Evolutionary conservation across 169 alveolate genomes (phyloP).

Genomic region (Besnoitia besnoiti): DNA sequence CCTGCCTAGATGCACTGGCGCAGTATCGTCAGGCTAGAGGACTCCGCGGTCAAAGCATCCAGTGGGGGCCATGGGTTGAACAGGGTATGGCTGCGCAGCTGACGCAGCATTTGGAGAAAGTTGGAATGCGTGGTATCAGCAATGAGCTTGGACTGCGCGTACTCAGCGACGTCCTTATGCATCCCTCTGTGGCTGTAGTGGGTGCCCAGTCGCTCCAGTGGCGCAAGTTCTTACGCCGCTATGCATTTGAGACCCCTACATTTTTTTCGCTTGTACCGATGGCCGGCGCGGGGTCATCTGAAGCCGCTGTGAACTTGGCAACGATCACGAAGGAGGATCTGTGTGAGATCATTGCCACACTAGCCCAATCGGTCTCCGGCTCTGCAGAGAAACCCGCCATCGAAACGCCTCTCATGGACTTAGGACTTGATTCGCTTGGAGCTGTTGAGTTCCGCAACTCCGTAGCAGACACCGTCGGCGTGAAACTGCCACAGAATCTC

Average conservation of each 20-base stretch:
- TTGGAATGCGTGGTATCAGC: constrained; percentile 77
- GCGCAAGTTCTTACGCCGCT: constrained; percentile 73
- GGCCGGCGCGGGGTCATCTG: constrained; percentile 39
- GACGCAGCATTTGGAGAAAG: constrained; percentile 75
- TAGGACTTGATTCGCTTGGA: constrained; percentile 84
- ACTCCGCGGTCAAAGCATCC: constrained; percentile 75
- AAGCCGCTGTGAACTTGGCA: constrained; percentile 47
- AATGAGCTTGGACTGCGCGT: constrained; percentile 78
- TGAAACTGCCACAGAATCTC: constrained; percentile 77
- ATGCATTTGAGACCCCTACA: constrained; percentile 67
- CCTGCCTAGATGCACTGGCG: constrained; percentile 76
- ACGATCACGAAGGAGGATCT: constrained; percentile 55
- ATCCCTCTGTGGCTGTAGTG: constrained; percentile 53
- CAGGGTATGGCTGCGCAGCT: constrained; percentile 75
- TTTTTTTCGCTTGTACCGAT: constrained; percentile 56
- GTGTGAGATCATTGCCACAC: constrained; percentile 36
- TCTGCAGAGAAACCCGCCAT: constrained; percentile 59
- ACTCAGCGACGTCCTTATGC: constrained; percentile 59
- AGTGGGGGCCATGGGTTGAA: constrained; percentile 83
- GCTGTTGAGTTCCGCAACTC: constrained; percentile 84
- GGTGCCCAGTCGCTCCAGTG: constrained; percentile 77
- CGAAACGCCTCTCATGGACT: constrained; percentile 75
- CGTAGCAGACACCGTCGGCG: constrained; percentile 74
- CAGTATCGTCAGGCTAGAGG: constrained; percentile 73
- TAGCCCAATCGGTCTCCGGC: constrained; percentile 70